Evolutionary conservation across 2,329 filamentous ascomycete genomes (phyloP).

Genomic region (Fusarium albidum): DNA sequence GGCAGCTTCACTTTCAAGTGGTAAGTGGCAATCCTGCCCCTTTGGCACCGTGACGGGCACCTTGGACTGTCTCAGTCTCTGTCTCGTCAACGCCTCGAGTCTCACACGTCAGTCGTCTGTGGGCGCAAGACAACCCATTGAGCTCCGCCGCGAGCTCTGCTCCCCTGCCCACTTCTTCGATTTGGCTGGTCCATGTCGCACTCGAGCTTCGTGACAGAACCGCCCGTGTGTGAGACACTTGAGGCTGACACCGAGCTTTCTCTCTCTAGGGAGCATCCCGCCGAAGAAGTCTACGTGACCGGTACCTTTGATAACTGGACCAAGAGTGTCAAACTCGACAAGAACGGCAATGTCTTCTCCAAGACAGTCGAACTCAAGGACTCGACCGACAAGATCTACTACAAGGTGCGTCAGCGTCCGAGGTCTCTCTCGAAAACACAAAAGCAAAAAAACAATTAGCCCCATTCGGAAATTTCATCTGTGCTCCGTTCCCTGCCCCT

Average conservation of each 20-base stretch:
- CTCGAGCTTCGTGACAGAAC: conserved; percentile 13
- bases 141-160: conserved; percentile 22
- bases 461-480: conserved; percentile 5
- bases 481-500: conserved; percentile 15
- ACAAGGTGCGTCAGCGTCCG: conserved; percentile 76
- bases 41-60: conserved; percentile 23
- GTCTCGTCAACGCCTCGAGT: conserved; percentile 5
- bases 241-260: conserved; percentile 32
- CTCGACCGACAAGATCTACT: conserved; percentile 78
- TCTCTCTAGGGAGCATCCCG: conserved; percentile 77
- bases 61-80: background rate
- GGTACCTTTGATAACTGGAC: conserved; percentile 96
- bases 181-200: conserved; percentile 16
- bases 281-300: conserved; percentile 90
- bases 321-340: conserved; percentile 84
- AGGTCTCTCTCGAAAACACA: too few relatives aligned
- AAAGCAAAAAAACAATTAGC: background rate
- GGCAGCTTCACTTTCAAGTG: conserved; percentile 76
- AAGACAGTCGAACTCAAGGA: conserved; percentile 81
- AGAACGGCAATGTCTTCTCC: conserved; percentile 75
- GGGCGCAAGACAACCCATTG: conserved; percentile 18
- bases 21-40: conserved; percentile 55
- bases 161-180: conserved; percentile 4
- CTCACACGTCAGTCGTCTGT: conserved; percentile 17
- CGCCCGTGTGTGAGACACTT: conserved; percentile 35